A percentile compares a stretch with the other conserved stretches of the same genome.
These are phyloP conservation scores for Calonectria naviculata DNA, from an alignment of 2,329 filamentous ascomycete species.

Conservation along the genomic window DNA sequence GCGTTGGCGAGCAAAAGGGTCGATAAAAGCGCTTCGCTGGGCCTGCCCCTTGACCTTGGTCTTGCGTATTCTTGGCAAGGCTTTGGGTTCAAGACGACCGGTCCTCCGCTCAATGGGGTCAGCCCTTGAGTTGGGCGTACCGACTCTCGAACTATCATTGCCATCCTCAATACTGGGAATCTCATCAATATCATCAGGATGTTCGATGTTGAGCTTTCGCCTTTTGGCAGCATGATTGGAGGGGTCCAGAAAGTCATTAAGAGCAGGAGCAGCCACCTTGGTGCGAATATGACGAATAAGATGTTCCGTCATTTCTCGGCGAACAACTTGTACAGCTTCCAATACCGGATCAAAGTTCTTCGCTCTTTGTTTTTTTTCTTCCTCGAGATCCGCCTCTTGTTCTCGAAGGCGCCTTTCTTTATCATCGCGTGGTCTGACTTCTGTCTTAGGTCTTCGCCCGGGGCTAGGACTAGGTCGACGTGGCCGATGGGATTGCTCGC, in stretches of 20 bases:
- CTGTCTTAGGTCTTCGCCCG: constrained; percentile 41
- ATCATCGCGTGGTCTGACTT: constrained; percentile 62
- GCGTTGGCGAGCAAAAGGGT: constrained; percentile 74
- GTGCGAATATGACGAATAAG: constrained; percentile 90
- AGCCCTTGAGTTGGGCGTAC: constrained; percentile 73
- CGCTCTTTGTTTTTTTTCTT: constrained; percentile 89
- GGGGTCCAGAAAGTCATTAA: constrained; percentile 87
- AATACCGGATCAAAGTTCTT: constrained; percentile 90
- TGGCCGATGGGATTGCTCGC: constrained; percentile 36
- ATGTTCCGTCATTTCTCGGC: constrained; percentile 85
- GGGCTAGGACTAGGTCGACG: constrained; percentile 50
- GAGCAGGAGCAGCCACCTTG: constrained; percentile 82
- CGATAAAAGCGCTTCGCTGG: constrained; percentile 72
- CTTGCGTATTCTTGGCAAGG: constrained; percentile 82
- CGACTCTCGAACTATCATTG: constrained; percentile 70
- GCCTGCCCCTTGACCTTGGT: constrained; percentile 64
- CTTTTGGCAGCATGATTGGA: constrained; percentile 83
- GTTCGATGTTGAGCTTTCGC: constrained; percentile 80
- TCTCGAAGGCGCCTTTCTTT: constrained; percentile 74
- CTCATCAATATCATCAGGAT: constrained; percentile 71
- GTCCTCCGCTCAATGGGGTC: constrained; percentile 72
- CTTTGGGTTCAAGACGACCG: constrained; percentile 65
- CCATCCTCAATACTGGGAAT: constrained; percentile 64
- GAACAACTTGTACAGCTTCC: constrained; percentile 83
- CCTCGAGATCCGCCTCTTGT: constrained; percentile 84